These are phyloP conservation scores for Phylloporus arenicola DNA, from an alignment of 768 basidiomycete species.

Conservation along the genomic window DNA sequence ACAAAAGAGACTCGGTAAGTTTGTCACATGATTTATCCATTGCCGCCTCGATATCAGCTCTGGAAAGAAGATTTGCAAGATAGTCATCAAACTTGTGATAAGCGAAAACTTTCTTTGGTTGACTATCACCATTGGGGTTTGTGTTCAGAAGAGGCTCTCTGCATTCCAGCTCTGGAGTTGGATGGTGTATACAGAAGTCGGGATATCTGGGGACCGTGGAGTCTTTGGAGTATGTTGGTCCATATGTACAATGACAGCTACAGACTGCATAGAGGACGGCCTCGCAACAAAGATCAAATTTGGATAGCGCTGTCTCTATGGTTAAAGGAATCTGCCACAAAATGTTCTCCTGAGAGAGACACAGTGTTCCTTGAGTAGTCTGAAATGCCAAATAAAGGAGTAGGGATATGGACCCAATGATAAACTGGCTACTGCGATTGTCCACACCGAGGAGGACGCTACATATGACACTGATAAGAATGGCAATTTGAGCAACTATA, in stretches of 20 bases:
- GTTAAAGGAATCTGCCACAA: conserved; percentile 1
- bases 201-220: not conserved
- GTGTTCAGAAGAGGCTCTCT: not conserved
- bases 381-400: conserved; percentile 5
- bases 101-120: not conserved
- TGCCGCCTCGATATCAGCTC: not conserved
- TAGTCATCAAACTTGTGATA: conserved; percentile 15
- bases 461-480: not conserved
- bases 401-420: conserved; percentile 13
- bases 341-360: not conserved
- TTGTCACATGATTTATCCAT: conserved; percentile 3
- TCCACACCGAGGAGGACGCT: conserved; percentile 15
- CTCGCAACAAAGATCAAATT: not conserved
- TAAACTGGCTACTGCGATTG: conserved; percentile 7
- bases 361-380: not conserved
- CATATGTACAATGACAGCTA: conserved; percentile 2
- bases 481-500: not conserved
- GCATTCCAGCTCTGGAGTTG: not conserved
- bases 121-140: not conserved
- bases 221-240: not conserved
- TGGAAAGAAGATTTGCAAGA: not conserved
- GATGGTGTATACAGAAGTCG: not conserved
- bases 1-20: not conserved
- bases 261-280: not conserved
- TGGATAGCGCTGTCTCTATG: not conserved